Percentiles rank a stretch among this genome's conserved stretches.
phyloP scores from a whole-genome alignment of 495 filamentous ascomycete genomes.

The Hypoxylon cercidicola region DNA sequence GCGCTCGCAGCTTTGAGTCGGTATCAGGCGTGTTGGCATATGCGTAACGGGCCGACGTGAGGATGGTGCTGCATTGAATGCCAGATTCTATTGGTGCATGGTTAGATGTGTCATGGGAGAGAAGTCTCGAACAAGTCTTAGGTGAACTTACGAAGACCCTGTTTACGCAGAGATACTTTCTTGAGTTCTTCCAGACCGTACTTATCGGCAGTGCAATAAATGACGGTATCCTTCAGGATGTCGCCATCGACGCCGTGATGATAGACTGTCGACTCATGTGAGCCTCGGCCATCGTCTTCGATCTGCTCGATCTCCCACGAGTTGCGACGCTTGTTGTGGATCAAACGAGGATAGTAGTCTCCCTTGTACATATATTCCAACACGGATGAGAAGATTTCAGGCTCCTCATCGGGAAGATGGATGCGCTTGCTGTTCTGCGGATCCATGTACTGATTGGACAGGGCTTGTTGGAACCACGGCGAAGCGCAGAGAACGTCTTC shows the following conservation, averaged over 20 bases:
- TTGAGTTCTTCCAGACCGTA: slow-evolving; percentile 86
- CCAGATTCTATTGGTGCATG: slow-evolving; percentile 65
- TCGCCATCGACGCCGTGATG: slow-evolving; percentile 70
- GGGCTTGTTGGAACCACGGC: slow-evolving; percentile 75
- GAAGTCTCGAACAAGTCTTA: not conserved
- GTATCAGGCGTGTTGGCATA: slow-evolving; percentile 89
- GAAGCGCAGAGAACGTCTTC: slow-evolving; percentile 83
- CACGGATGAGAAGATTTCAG: slow-evolving; percentile 89
- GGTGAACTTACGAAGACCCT: slow-evolving; percentile 69
- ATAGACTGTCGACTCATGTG: slow-evolving; percentile 73
- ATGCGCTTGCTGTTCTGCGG: slow-evolving; percentile 71
- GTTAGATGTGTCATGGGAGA: slow-evolving; percentile 28
- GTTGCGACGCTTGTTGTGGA: slow-evolving; percentile 73
- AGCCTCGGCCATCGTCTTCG: slow-evolving; percentile 51
- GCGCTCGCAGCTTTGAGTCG: slow-evolving; percentile 87
- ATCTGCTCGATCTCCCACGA: slow-evolving; percentile 77
- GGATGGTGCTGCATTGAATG: slow-evolving; percentile 84
- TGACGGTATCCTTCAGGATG: slow-evolving; percentile 86
- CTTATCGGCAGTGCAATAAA: slow-evolving; percentile 88
- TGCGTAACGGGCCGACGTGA: slow-evolving; percentile 83
- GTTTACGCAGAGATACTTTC: slow-evolving; percentile 83
- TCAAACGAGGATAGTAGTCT: slow-evolving; percentile 84
- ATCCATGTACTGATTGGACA: slow-evolving; percentile 71
- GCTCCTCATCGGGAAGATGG: slow-evolving; percentile 83
- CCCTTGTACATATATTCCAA: slow-evolving; percentile 93